Percentiles rank a stretch among this genome's conserved stretches.
Evolutionary conservation across 345 rosid genomes (phyloP).

Genomic region (Eucalyptus polybractea): DNA sequence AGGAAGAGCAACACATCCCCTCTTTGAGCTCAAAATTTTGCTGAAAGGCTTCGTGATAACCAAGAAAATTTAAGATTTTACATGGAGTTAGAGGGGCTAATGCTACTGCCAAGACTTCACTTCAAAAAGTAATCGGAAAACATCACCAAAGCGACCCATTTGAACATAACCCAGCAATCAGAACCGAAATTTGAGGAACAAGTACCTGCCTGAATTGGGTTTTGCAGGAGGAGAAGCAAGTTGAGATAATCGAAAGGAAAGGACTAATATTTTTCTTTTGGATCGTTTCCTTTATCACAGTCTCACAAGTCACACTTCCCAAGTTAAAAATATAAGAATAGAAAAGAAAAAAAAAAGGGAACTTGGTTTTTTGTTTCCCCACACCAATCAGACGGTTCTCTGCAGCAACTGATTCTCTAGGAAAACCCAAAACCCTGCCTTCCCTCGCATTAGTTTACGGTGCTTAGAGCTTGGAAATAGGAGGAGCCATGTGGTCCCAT

Average conservation of each 20-base stretch:
- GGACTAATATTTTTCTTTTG: not conserved
- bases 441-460: slow-evolving; percentile 8
- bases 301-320: not conserved
- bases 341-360: not conserved
- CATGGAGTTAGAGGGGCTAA: not conserved
- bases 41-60: not conserved
- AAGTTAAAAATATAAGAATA: not conserved
- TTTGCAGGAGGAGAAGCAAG: not conserved
- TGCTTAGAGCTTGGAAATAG: slow-evolving; percentile 26
- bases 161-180: not conserved
- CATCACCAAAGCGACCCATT: not conserved
- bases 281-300: not conserved
- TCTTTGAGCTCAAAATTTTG: not conserved
- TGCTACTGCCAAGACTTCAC: not conserved
- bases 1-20: not conserved
- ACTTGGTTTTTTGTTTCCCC: not conserved
- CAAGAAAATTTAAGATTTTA: not conserved
- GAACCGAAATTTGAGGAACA: not conserved
- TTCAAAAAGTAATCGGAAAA: not conserved
- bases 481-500: slow-evolving; percentile 48
- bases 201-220: not conserved
- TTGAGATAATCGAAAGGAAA: not conserved
- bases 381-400: slow-evolving; percentile 5
- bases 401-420: slow-evolving; percentile 26
- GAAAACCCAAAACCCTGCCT: slow-evolving; percentile 13